phyloP scores from a whole-genome alignment of 495 filamentous ascomycete species.

The Recurvomyces mirabilis region DNA sequence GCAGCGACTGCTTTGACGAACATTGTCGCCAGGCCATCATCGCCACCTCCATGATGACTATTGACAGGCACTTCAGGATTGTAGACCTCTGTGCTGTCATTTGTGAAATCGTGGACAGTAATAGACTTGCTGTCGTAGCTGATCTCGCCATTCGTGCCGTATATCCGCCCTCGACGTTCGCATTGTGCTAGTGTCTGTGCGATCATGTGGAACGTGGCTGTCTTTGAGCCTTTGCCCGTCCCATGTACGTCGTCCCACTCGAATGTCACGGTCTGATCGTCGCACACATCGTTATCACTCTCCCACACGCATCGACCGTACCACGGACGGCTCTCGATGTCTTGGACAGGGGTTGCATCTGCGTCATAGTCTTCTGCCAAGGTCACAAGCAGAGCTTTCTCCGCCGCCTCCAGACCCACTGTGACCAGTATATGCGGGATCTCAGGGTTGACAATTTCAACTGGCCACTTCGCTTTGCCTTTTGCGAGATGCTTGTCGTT shows the following conservation, averaged over 20 bases:
- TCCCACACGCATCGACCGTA: constrained; percentile 94
- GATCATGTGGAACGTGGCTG: constrained; percentile 85
- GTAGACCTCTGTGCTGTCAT: constrained; percentile 42
- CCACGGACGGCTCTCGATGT: constrained; percentile 58
- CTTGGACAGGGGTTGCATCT: constrained; percentile 34
- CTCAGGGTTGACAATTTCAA: constrained; percentile 78
- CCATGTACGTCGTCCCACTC: constrained; percentile 58
- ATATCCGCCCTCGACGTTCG: constrained; percentile 67
- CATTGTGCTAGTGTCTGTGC: constrained; percentile 81
- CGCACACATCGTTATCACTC: constrained; percentile 78
- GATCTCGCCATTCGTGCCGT: constrained; percentile 78
- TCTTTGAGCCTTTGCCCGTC: constrained; percentile 49
- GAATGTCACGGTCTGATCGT: constrained; percentile 81
- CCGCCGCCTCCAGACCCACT: constrained; percentile 31
- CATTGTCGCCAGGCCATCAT: constrained; percentile 65
- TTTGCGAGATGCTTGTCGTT: constrained; percentile 44
- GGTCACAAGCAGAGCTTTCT: constrained; percentile 36
- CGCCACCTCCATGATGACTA: constrained; percentile 72
- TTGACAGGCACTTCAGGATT: constrained; percentile 41
- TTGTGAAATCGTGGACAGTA: constrained; percentile 51
- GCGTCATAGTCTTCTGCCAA: constrained; percentile 60
- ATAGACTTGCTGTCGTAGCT: constrained; percentile 62
- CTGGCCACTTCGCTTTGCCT: constrained; percentile 60
- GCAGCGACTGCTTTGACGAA: constrained; percentile 72
- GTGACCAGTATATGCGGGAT: constrained; percentile 57